Percentiles rank a stretch among this genome's conserved stretches.
Conservation (phyloP, 2,329 filamentous ascomycete species). For the Acephala macrosclerotiorum region DNA sequence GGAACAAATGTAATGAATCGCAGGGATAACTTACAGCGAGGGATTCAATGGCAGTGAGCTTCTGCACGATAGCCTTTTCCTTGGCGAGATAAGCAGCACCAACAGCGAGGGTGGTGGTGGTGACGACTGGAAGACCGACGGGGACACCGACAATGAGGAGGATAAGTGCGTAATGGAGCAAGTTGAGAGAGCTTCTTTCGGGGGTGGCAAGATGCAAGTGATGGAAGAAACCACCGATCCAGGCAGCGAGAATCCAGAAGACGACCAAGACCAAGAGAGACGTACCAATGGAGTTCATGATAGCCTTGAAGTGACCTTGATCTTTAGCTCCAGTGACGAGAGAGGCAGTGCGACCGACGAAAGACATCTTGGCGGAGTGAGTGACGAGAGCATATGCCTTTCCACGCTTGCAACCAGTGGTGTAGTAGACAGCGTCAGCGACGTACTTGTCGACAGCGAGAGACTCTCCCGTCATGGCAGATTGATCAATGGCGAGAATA, state of each 20-base stretch:
- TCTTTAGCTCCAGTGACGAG: slow-evolving; percentile 79
- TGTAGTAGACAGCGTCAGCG: slow-evolving; percentile 79
- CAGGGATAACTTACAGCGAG: slow-evolving; percentile 54
- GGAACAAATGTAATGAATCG: neutral
- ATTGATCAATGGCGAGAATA: slow-evolving; percentile 78
- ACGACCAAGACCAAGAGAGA: slow-evolving; percentile 77
- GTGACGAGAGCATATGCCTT: slow-evolving; percentile 76
- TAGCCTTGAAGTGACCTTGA: slow-evolving; percentile 81
- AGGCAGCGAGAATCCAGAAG: slow-evolving; percentile 77
- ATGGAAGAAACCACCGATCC: slow-evolving; percentile 83
- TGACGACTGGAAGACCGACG: slow-evolving; percentile 81
- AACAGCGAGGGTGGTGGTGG: slow-evolving; percentile 79
- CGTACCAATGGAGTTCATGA: slow-evolving; percentile 84
- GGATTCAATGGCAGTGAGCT: slow-evolving; percentile 80
- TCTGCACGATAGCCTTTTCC: slow-evolving; percentile 82
- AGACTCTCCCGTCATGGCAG: slow-evolving; percentile 82
- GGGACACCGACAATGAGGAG: slow-evolving; percentile 81
- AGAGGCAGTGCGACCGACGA: slow-evolving; percentile 78
- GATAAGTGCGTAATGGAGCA: slow-evolving; percentile 74
- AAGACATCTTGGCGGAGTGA: slow-evolving; percentile 73
- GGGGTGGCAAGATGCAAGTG: slow-evolving; percentile 68
- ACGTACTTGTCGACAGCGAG: slow-evolving; percentile 82
- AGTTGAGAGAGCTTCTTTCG: slow-evolving; percentile 64
- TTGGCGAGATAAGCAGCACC: slow-evolving; percentile 79
- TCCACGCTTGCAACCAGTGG: slow-evolving; percentile 82